Base-by-base conservation (phyloP, 2,329 filamentous ascomycete genomes). In the Fusarium bulbicola region DNA sequence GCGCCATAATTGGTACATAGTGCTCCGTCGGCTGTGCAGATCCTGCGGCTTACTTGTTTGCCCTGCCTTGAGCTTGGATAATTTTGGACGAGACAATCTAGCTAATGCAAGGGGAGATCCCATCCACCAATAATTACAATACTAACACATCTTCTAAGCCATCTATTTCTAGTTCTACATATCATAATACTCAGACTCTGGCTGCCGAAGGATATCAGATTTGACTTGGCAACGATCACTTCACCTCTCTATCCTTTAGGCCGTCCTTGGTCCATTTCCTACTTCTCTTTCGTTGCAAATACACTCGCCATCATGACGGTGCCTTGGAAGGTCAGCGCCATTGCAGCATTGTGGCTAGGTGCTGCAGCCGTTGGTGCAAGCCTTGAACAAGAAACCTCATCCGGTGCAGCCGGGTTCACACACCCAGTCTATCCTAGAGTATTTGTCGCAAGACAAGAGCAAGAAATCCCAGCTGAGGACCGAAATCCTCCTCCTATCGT, bases 231-330 rank as follows among this genome's bases (percentile, higher is more conserved):
- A 42, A 21, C 28, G 11, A 6, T 9, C 20, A 11, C 16, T 34
- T 36, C 8, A 2, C 5, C 6, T 42, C 4, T 60, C 45, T 6
- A n/a, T 21, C 4, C 6, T 6, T 0, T 15, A 3, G 18, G 10
- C 11, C 10, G 5, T 49, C 2, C 10, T 8, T n/a, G 26, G 28
- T 13, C 7, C 10, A n/a, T n/a, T 3, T 2, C 6, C n/a, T n/a
- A 30, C 18, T 11, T 28, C 3, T 36, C 10, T 15, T 36, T 49
- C 20, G 10, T 28, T 30, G 1, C 8, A 14, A 15, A 26, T 26
- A 36, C 4, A 24, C 11, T 6, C 18, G 18, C 20, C 34, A 28
- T 5, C 6, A 59, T 63, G 60, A 24, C n/a, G 28, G 11, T 26
- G 6, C 12, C 42, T 30, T 40, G 34, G 40, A 59, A 59, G 26